Conservation (phyloP, 495 filamentous ascomycete species). For the Neurospora intermedia region DNA sequence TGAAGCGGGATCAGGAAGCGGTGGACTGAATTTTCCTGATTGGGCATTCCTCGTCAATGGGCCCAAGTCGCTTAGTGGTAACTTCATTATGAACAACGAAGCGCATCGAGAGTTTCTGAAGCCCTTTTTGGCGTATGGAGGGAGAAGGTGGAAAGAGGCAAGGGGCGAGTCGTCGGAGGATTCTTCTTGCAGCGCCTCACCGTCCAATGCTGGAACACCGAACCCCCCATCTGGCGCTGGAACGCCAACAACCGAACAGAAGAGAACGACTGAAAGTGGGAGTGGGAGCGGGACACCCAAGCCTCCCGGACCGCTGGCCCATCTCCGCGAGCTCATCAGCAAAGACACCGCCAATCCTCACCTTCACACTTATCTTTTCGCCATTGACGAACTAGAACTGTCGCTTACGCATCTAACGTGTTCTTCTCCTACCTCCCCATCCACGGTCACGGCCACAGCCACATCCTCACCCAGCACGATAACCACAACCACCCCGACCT, state of each 20-base stretch:
- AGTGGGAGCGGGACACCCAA: background rate
- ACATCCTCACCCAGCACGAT: background rate
- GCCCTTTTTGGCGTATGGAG: conserved; percentile 21
- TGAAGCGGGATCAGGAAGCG: too few relatives aligned
- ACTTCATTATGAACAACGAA: conserved; percentile 9
- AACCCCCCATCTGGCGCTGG: background rate
- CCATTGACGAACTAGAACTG: conserved; percentile 23
- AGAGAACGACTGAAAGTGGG: background rate
- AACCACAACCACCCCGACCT: background rate
- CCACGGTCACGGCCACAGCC: background rate
- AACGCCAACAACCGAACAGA: background rate
- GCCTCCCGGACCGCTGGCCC: background rate
- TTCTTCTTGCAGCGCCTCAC: background rate
- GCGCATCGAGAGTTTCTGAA: conserved; percentile 10
- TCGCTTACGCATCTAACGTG: conserved; percentile 1
- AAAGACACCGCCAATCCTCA: background rate
- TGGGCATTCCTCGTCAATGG: conserved; percentile 27
- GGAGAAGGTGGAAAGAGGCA: conserved; percentile 11
- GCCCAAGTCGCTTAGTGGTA: conserved; percentile 16
- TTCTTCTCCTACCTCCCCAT: background rate
- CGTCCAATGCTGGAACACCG: background rate
- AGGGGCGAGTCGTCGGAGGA: background rate
- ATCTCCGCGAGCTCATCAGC: conserved; percentile 7
- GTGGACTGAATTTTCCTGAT: conserved; percentile 16
- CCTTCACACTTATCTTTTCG: conserved; percentile 14